Percentiles rank a stretch among this genome's conserved stretches.
Evolutionary conservation across 2,329 filamentous ascomycete species (phyloP).

Genomic region (Cercospora sp.): DNA sequence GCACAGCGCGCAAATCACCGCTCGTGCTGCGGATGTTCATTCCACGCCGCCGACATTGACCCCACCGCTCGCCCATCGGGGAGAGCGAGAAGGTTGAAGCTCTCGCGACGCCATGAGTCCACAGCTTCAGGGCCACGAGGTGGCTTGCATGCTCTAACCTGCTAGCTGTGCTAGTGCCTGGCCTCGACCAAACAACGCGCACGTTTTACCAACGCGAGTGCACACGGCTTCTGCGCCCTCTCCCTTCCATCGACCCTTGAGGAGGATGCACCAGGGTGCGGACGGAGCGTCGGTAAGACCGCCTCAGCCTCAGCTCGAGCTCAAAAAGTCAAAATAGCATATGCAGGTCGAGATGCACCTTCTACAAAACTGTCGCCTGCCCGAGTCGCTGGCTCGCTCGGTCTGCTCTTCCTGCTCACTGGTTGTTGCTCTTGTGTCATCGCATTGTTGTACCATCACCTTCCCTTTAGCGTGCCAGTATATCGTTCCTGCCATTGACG

Average conservation of each 20-base stretch:
- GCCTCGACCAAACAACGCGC: conserved; percentile 4
- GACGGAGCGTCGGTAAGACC: conserved; percentile 6
- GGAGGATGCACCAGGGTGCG: conserved; percentile 8
- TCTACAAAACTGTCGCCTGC: background rate
- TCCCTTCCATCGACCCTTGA: conserved; percentile 1
- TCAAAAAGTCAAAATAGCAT: conserved; percentile 13
- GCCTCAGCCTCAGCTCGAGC: conserved; percentile 21
- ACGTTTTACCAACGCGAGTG: conserved; percentile 8
- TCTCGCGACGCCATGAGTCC: conserved; percentile 1
- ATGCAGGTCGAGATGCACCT: conserved; percentile 6
- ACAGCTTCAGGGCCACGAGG: conserved; percentile 12
- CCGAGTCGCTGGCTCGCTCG: background rate
- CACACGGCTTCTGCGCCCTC: conserved; percentile 5
- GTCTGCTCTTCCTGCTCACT: background rate
- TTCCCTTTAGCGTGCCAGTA: background rate
- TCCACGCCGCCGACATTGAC: background rate
- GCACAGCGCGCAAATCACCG: background rate
- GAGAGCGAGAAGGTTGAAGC: conserved; percentile 18
- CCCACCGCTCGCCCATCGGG: conserved; percentile 13
- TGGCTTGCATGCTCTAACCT: conserved; percentile 17
- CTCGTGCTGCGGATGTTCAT: background rate
- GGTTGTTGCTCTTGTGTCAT: background rate
- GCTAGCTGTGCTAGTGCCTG: conserved; percentile 12
- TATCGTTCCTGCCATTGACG: background rate
- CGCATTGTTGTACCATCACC: background rate